Conservation (phyloP, 345 rosid species). For the Acer negundo region DNA sequence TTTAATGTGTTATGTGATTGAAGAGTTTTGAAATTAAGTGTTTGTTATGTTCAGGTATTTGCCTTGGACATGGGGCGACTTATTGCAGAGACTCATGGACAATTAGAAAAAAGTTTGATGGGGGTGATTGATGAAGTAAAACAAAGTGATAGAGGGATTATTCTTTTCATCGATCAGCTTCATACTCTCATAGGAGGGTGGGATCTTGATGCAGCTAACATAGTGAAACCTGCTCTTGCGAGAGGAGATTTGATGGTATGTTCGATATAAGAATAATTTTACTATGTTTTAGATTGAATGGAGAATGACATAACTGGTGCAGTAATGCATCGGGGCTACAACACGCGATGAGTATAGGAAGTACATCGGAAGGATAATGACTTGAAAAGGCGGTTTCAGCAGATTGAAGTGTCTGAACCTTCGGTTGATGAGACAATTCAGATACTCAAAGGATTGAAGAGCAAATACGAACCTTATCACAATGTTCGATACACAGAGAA, state of each 20-base stretch:
- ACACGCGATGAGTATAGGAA: conserved; percentile 30
- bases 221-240: conserved; percentile 38
- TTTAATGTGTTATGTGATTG: not conserved
- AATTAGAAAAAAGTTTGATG: conserved; percentile 28
- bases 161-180: conserved; percentile 42
- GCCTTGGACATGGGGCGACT: conserved; percentile 33
- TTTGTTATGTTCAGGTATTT: conserved; percentile 14
- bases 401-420: conserved; percentile 29
- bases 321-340: conserved; percentile 41
- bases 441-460: conserved; percentile 20
- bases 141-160: conserved; percentile 19
- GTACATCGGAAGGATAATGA: conserved; percentile 34
- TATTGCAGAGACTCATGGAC: conserved; percentile 33
- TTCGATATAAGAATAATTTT: not conserved
- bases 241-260: conserved; percentile 33
- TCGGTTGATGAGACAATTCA: conserved; percentile 21
- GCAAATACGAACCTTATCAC: conserved; percentile 40
- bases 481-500: conserved; percentile 34
- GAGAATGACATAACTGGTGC: not conserved
- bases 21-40: not conserved
- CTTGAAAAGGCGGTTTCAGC: conserved; percentile 26
- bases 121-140: conserved; percentile 31
- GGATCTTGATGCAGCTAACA: conserved; percentile 40
- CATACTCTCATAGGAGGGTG: conserved; percentile 25
- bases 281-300: not conserved